phyloP scores from a whole-genome alignment of 2,329 filamentous ascomycete genomes.

The Ascochyta rabiei region DNA sequence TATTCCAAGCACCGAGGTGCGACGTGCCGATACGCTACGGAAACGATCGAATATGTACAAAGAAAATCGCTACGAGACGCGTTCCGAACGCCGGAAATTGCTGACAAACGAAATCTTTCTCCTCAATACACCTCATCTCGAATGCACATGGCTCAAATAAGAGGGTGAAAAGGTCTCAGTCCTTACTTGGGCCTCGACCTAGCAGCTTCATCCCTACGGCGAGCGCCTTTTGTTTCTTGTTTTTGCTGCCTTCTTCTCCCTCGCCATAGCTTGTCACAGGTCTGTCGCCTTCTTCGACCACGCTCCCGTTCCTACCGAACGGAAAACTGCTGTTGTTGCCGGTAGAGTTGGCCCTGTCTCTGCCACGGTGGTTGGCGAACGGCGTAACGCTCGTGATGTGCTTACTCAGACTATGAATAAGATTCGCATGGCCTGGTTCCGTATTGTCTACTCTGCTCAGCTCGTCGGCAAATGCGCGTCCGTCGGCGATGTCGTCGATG shows the following conservation, averaged over 20 bases:
- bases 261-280: constrained; percentile 5
- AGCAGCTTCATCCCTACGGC: constrained; percentile 12
- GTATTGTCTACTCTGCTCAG: constrained; percentile 44
- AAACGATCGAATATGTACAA: too few species aligned
- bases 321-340: constrained; percentile 10
- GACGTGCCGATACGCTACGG: too few species aligned
- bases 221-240: constrained; percentile 15
- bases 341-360: constrained; percentile 20
- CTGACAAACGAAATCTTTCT: too few species aligned
- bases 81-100: too few species aligned
- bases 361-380: constrained; percentile 27
- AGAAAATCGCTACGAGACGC: too few species aligned
- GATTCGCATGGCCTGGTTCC: constrained; percentile 41
- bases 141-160: too few species aligned
- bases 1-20: too few species aligned
- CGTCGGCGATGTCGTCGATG: constrained; percentile 35
- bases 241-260: neutral
- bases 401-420: constrained; percentile 42
- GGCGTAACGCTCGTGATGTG: constrained; percentile 42
- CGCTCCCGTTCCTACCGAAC: constrained; percentile 3
- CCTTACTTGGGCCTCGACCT: neutral
- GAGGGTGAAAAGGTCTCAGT: neutral
- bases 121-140: too few species aligned
- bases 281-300: neutral
- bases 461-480: constrained; percentile 46